Evolutionary conservation across 305 asterid species (phyloP).

Genomic region (Ajuga reptans): DNA sequence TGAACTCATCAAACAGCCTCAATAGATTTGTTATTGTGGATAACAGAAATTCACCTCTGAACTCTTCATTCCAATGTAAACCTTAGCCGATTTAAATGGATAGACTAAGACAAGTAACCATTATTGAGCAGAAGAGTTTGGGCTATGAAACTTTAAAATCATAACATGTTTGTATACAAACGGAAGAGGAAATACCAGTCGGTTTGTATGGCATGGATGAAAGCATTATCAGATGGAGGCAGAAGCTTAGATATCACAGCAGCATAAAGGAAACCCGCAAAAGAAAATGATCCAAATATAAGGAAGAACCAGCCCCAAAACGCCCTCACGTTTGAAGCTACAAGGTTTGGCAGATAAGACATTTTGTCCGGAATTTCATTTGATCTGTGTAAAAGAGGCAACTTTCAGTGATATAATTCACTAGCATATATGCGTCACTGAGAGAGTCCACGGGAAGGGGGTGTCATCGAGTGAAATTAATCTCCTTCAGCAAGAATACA

Average conservation of each 20-base stretch:
- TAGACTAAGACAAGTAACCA: too few species aligned
- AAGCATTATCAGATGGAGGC: constrained; percentile 32
- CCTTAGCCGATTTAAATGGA: too few species aligned
- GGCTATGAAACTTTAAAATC: neutral
- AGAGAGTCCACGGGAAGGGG: too few species aligned
- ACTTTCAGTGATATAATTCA: neutral
- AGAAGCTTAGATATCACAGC: constrained; percentile 44
- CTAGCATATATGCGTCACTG: too few species aligned
- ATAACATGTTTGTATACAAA: too few species aligned
- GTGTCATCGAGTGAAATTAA: neutral
- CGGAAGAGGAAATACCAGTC: constrained; percentile 32
- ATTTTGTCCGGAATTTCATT: neutral
- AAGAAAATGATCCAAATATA: constrained; percentile 32
- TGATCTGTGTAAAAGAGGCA: constrained; percentile 4
- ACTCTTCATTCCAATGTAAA: too few species aligned
- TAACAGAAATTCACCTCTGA: too few species aligned
- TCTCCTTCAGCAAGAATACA: neutral
- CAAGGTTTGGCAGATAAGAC: neutral
- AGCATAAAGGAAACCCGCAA: constrained; percentile 31
- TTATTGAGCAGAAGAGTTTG: too few species aligned
- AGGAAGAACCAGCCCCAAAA: constrained; percentile 37
- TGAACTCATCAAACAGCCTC: too few species aligned
- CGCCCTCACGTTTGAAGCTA: constrained; percentile 20
- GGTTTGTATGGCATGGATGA: constrained; percentile 37
- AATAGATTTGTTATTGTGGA: too few species aligned